phyloP scores from a whole-genome alignment of 1,284 basidiomycete species.

The Laetiporus sulphureus region DNA sequence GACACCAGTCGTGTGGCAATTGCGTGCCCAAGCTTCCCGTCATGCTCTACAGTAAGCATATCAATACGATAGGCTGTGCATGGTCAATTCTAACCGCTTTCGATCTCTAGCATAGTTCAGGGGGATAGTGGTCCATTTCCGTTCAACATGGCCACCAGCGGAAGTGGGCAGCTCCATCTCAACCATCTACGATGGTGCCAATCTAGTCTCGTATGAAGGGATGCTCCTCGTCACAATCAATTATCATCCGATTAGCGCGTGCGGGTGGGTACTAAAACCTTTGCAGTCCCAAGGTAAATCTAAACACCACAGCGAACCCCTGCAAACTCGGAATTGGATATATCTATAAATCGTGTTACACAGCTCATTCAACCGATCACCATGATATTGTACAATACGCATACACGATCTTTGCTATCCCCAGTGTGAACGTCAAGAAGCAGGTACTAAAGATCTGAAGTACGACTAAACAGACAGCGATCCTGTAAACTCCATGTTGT shows the following conservation, averaged over 20 bases:
- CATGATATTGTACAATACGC: too few relatives aligned
- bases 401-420: too few relatives aligned
- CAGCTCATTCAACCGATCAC: too few relatives aligned
- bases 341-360: too few relatives aligned
- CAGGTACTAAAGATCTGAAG: too few relatives aligned
- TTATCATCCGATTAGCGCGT: constrained; percentile 9
- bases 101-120: constrained; percentile 2
- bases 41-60: constrained; percentile 11
- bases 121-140: constrained; percentile 11
- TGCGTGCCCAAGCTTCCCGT: constrained; percentile 9
- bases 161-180: constrained; percentile 10
- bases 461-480: too few relatives aligned
- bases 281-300: too few relatives aligned
- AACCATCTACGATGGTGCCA: constrained; percentile 11
- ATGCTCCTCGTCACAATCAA: constrained; percentile 11
- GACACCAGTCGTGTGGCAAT: not conserved
- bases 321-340: too few relatives aligned
- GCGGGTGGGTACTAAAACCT: too few relatives aligned
- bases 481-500: too few relatives aligned
- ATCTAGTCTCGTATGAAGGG: constrained; percentile 12
- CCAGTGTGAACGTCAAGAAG: too few relatives aligned
- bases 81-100: not conserved
- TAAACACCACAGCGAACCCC: too few relatives aligned
- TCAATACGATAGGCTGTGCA: not conserved
- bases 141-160: constrained; percentile 11